Conservation (phyloP, 768 basidiomycete species). For the Fistulinella prunicolor region DNA sequence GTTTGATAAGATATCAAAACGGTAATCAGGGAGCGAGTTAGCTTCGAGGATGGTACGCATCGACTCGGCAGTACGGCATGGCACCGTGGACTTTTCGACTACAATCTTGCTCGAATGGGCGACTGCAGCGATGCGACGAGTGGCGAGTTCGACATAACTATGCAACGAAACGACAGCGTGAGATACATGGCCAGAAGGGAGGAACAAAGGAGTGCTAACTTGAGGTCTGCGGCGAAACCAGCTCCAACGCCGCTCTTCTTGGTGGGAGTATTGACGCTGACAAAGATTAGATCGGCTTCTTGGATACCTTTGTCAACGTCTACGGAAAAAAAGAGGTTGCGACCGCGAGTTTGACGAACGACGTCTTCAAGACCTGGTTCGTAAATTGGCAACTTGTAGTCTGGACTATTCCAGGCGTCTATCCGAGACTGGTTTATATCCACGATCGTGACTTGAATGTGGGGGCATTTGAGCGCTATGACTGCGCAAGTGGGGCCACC, state of each 20-base stretch:
- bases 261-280: constrained; percentile 97
- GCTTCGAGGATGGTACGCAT: constrained; percentile 99
- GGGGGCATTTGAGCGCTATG: constrained; percentile 89
- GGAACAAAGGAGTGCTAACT: constrained; percentile 46
- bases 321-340: constrained; percentile 96
- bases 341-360: constrained; percentile 81
- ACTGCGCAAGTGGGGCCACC: constrained; percentile 96
- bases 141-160: constrained; percentile 97
- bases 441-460: constrained; percentile 95
- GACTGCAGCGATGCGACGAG: constrained; percentile 91
- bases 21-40: constrained; percentile 88
- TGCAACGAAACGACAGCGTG: not conserved
- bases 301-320: constrained; percentile 90
- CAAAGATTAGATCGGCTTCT: constrained; percentile 97
- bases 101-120: constrained; percentile 94
- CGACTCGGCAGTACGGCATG: constrained; percentile 96
- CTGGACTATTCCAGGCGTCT: constrained; percentile 92
- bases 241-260: constrained; percentile 98
- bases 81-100: constrained; percentile 98
- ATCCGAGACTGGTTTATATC: constrained; percentile 94
- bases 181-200: not conserved
- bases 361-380: constrained; percentile 95
- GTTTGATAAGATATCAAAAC: constrained; percentile 98
- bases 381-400: constrained; percentile 90
- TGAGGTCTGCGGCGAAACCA: constrained; percentile 97